Conservation (phyloP, 495 filamentous ascomycete species). For the Hyaloscypha variabilis region DNA sequence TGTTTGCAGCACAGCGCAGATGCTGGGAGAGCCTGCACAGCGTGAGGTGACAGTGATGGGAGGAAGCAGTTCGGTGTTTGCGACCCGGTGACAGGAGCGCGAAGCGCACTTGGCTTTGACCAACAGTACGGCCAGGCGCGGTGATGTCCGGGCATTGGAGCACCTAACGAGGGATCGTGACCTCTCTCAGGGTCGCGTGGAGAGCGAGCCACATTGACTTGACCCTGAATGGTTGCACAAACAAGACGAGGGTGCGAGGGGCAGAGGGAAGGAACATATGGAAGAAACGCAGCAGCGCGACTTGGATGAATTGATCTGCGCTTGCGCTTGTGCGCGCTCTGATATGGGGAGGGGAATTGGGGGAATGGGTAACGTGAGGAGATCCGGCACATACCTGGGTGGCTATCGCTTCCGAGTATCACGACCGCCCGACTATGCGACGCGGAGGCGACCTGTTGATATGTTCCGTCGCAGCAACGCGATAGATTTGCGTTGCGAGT, state of each 20-base stretch:
- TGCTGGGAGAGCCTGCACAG: conserved; percentile 14
- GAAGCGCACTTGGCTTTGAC: conserved; percentile 24
- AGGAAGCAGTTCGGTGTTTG: conserved; percentile 31
- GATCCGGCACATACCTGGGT: conserved; percentile 18
- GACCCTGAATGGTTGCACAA: conserved; percentile 26
- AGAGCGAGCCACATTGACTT: conserved; percentile 17
- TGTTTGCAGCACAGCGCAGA: conserved; percentile 18
- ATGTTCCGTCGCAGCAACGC: conserved; percentile 17
- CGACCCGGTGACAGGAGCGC: conserved; percentile 26
- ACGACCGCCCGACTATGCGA: conserved; percentile 22
- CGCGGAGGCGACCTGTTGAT: conserved; percentile 23
- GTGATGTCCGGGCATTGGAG: conserved; percentile 28
- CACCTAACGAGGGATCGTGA: conserved; percentile 31
- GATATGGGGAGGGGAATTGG: not conserved
- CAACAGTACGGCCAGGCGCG: conserved; percentile 24
- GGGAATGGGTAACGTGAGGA: conserved; percentile 1
- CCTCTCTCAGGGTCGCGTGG: conserved; percentile 26
- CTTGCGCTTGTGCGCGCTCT: not conserved
- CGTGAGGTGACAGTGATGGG: conserved; percentile 27
- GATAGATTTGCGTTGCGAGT: not conserved
- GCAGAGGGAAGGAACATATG: conserved; percentile 17
- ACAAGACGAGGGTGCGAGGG: conserved; percentile 2
- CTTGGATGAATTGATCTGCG: conserved; percentile 5
- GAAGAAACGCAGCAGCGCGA: conserved; percentile 7
- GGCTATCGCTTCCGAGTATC: conserved; percentile 17